These are phyloP conservation scores for Boechera retrofracta DNA, from an alignment of 345 rosid species.

Conservation along the genomic window DNA sequence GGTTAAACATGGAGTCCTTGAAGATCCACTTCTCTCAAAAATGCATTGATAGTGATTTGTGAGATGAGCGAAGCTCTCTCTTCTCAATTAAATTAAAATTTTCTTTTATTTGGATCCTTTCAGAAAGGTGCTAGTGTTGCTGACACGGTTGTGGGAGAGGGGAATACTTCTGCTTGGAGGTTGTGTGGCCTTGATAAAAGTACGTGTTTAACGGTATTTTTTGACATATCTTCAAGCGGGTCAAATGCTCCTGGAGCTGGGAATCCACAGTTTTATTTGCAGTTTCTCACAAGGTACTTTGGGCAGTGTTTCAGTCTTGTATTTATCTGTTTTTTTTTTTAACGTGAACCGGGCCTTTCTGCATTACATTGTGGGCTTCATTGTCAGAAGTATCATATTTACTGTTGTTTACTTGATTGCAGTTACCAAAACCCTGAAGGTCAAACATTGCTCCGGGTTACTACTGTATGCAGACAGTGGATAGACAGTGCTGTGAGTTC, in stretches of 20 bases:
- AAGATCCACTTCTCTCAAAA: constrained; percentile 2
- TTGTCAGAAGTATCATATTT: background rate
- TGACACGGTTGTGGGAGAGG: constrained; percentile 61
- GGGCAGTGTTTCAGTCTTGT: constrained; percentile 1
- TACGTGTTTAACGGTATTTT: constrained; percentile 77
- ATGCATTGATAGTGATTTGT: constrained; percentile 5
- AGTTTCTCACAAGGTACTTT: constrained; percentile 20
- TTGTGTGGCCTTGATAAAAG: constrained; percentile 89
- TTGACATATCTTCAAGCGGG: constrained; percentile 83
- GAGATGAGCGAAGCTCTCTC: constrained; percentile 8
- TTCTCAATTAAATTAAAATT: background rate
- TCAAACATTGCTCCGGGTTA: constrained; percentile 1
- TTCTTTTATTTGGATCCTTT: background rate
- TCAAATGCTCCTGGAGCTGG: constrained; percentile 62
- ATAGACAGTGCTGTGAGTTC: background rate
- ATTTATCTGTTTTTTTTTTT: background rate
- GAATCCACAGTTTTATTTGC: constrained; percentile 48
- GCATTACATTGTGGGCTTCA: background rate
- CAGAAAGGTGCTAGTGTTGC: constrained; percentile 15
- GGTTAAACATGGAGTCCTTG: constrained; percentile 51
- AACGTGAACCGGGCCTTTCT: background rate
- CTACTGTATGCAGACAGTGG: constrained; percentile 5
- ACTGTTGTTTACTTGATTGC: background rate
- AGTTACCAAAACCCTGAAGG: constrained; percentile 6
- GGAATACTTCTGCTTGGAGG: constrained; percentile 82